Base-by-base conservation (phyloP, 257 asterid genomes). In the Penstemon newberryi region DNA sequence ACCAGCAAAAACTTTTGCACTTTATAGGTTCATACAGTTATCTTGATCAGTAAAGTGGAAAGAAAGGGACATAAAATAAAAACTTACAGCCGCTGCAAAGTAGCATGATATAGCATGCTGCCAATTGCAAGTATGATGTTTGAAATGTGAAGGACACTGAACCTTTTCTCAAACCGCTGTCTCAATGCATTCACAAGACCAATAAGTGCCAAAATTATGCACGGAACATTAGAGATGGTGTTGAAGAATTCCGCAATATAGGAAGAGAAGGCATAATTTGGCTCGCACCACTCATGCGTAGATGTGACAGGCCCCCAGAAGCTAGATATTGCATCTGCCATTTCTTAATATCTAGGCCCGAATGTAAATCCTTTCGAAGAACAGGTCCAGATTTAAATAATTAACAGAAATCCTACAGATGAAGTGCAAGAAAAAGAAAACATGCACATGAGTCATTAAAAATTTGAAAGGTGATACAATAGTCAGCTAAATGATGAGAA, bases 271-370 rank as follows among this genome's bases (percentile, higher is more conserved):
- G 79, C 86, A 81, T 92, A 92, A 75, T 92, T 92, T 63, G 84
- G 84, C 86, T 92, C 98, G 78, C 98, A 92, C 98, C 98, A 92
- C 81, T 92, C 98, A 49, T 85, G 93, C 4, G 92, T 79, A 55
- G 98, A 88, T 47, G 98, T 92, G 59, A 92, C 97, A 44, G 98
- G 97, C 18, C 98, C 98, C 97, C 97, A 92, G 64, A 92, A 92
- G 77, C 89, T 88, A 70, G 96, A 84, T 44, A 78, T 55, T 40
- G 84, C 89, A 60, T 69, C 88, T 36, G 85, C 89, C 98, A 92
- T 92, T 66, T 74, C 82, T 69, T 74, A 75, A 68, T 73, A 59
- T 39, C 18, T 61, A 57, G 60, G 60, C 56, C 77, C 64, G 11
- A 56, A 47, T n/a, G 38, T 52, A 47, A 56, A 13, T 55, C 50